Evolutionary conservation across 2,329 filamentous ascomycete species (phyloP).

Genomic region (Lasiodiplodia citricola): DNA sequence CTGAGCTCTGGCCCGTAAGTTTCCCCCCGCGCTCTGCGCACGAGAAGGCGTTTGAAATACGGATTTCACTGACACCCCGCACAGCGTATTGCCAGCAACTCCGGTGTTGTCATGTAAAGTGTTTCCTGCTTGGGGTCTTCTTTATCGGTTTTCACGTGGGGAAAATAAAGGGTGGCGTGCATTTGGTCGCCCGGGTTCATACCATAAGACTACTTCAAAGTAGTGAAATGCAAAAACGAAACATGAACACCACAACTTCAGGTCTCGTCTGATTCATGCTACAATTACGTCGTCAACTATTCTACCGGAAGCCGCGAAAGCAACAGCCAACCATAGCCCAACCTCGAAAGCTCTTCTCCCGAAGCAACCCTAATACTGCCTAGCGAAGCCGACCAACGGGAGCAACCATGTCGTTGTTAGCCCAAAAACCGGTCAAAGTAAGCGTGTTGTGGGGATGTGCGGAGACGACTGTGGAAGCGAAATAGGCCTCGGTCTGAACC

Average conservation of each 20-base stretch:
- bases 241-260: slow-evolving; percentile 25
- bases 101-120: slow-evolving; percentile 98
- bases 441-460: neutral
- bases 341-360: neutral
- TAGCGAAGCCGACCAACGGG: neutral
- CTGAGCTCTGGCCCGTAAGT: slow-evolving; percentile 97
- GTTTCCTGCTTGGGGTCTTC: slow-evolving; percentile 24
- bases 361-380: neutral
- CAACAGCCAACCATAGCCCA: neutral
- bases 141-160: slow-evolving; percentile 28
- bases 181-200: slow-evolving; percentile 28
- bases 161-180: slow-evolving; percentile 26
- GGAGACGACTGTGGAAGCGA: slow-evolving; percentile 17
- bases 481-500: slow-evolving; percentile 8
- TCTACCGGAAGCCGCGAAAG: neutral
- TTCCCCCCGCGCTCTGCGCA: neutral
- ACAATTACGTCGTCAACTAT: neutral
- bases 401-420: neutral
- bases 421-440: neutral
- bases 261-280: neutral
- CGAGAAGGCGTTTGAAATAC: neutral
- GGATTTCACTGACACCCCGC: slow-evolving; percentile 38
- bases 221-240: slow-evolving; percentile 26
- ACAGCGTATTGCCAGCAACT: slow-evolving; percentile 99
- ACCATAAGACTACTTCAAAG: slow-evolving; percentile 24